Evolutionary conservation across 257 asterid genomes (phyloP), one percentile per base, ranked within the genome.

Genomic region (Scutellaria minor): DNA sequence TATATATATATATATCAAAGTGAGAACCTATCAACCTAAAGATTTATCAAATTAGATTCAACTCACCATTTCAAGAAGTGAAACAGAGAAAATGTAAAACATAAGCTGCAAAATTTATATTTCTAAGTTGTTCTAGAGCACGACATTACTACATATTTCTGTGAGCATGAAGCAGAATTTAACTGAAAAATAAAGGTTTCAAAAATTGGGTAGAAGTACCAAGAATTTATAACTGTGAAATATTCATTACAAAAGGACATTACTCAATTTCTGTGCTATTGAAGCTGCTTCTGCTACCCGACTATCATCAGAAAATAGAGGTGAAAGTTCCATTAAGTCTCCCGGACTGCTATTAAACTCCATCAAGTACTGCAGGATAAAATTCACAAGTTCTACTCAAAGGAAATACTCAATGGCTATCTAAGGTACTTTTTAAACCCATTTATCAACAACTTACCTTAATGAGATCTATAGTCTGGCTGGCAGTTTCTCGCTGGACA

Each of bases 221-320:
- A 55, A 22, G 47, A 53, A 13, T 18, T 57, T 56, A 50, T 14
- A 65, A 40, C 27, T 60, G 14, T 47, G 45, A 22, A 44, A 57
- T 27, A 67, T 56, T 60, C 41, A 44, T 47, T 53, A 14, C 53
- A 46, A 40, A 78, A 11, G 56, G 73, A 48, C 69, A 79, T 75
- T 90, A 95, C 98, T 87, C 86, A 95, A 84, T 90, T 92, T 95
- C 79, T 95, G 97, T 48, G 99, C 98, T 78, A 95, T 90, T 42
- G 99, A 90, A 80, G 99, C 99, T 80, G 99, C 98, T 82, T 95
- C 97, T 6, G 97, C 98, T 18, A 92, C 99, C 72, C 98, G 97
- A 77, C 95, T 92, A 83, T 95, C 98, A 81, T 95, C 97, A 79
- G 98, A 95, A 79, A 95, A 95, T 66, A 95, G 84, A 61, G 98